Evolutionary conservation across 1,284 basidiomycete species (phyloP).

Genomic region (Tremellales sp.): DNA sequence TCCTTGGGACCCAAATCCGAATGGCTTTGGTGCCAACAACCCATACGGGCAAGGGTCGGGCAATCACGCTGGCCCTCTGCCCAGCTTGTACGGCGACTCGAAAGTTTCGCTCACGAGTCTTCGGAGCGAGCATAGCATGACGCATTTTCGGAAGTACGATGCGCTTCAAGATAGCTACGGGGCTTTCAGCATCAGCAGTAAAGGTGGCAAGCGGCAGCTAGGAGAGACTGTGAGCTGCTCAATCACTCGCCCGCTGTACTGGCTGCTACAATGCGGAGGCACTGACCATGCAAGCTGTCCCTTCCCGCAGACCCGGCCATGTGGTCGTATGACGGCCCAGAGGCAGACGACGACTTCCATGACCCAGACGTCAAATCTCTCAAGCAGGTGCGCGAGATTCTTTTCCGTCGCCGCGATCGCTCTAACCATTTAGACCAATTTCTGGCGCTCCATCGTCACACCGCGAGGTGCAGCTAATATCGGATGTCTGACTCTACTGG

Average conservation of each 20-base stretch:
- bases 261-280: background rate
- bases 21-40: conserved; percentile 21
- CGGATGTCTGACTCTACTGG: conserved; percentile 33
- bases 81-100: conserved; percentile 23
- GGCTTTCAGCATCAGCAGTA: conserved; percentile 28
- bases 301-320: conserved; percentile 28
- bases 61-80: conserved; percentile 9
- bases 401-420: background rate
- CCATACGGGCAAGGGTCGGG: background rate
- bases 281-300: conserved; percentile 18
- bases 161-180: conserved; percentile 17
- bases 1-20: conserved; percentile 19
- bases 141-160: conserved; percentile 25
- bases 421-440: conserved; percentile 8
- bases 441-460: conserved; percentile 17
- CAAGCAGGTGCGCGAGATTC: conserved; percentile 12
- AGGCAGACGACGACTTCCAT: conserved; percentile 47
- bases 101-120: conserved; percentile 14
- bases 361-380: conserved; percentile 28
- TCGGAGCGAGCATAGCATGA: conserved; percentile 21
- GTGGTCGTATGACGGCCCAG: conserved; percentile 34
- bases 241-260: background rate
- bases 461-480: conserved; percentile 32
- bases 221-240: conserved; percentile 24
- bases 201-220: conserved; percentile 25